Conservation (phyloP, 2,329 filamentous ascomycete species). For the Trichophyton verrucosum region DNA sequence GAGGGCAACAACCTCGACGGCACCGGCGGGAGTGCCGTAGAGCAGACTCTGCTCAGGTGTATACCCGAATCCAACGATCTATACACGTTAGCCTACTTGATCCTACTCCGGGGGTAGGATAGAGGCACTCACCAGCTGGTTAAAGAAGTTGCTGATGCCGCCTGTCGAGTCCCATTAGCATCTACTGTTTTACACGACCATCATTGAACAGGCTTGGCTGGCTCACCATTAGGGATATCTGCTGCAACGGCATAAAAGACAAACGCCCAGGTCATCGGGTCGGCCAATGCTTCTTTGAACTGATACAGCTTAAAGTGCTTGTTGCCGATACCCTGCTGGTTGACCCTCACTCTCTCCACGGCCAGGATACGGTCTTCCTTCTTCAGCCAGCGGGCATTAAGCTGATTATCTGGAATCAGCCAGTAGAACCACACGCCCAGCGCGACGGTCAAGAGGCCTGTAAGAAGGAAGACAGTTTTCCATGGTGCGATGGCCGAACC, state of each 20-base stretch:
- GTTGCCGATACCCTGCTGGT: constrained; percentile 63
- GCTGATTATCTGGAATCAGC: constrained; percentile 46
- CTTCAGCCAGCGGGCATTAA: constrained; percentile 51
- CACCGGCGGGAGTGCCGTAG: constrained; percentile 53
- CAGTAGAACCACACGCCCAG: constrained; percentile 41
- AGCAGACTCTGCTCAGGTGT: constrained; percentile 50
- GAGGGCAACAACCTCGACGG: constrained; percentile 49
- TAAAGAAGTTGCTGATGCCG: constrained; percentile 47
- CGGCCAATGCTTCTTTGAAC: constrained; percentile 45
- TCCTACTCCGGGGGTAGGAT: no score
- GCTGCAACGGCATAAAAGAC: constrained; percentile 45
- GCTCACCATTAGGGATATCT: constrained; percentile 45
- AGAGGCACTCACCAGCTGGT: constrained; percentile 29
- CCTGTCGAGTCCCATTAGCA: constrained; percentile 27
- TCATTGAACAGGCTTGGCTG: no score
- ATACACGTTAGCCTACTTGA: neutral
- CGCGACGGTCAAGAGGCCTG: constrained; percentile 40
- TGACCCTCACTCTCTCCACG: constrained; percentile 58
- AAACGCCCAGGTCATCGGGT: constrained; percentile 50
- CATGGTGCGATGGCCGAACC: constrained; percentile 49
- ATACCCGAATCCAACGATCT: constrained; percentile 53
- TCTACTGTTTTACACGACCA: neutral
- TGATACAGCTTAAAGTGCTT: constrained; percentile 58
- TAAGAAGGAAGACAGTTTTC: constrained; percentile 50
- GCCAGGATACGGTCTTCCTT: constrained; percentile 55